Percentiles rank a stretch among this genome's conserved stretches.
These are phyloP conservation scores for Xylariales sp. DNA, from an alignment of 2,329 filamentous ascomycete species.

Conservation along the genomic window DNA sequence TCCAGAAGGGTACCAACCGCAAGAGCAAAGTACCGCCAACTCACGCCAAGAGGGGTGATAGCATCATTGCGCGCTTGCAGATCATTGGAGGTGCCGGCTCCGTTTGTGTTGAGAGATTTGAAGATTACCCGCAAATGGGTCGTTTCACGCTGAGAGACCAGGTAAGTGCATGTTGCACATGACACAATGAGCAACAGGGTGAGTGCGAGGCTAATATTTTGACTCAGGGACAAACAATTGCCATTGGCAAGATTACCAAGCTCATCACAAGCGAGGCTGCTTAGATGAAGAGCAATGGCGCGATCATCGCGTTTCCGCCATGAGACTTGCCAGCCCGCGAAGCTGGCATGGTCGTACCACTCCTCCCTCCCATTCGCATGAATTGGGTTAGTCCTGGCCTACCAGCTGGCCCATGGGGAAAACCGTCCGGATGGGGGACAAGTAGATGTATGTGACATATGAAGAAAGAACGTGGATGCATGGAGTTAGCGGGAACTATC, in stretches of 20 bases:
- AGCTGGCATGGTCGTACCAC: too few relatives aligned
- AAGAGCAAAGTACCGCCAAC: slow-evolving; percentile 92
- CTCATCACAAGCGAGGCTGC: slow-evolving; percentile 48
- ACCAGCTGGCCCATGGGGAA: too few relatives aligned
- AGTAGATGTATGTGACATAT: not conserved
- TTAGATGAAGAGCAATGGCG: slow-evolving; percentile 14
- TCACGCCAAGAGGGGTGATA: slow-evolving; percentile 76
- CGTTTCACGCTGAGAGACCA: slow-evolving; percentile 87
- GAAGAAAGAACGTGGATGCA: too few relatives aligned
- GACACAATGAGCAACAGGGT: too few relatives aligned
- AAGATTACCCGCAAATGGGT: slow-evolving; percentile 92
- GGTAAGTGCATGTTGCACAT: slow-evolving; percentile 49
- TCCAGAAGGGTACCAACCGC: slow-evolving; percentile 89
- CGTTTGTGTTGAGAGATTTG: slow-evolving; percentile 91
- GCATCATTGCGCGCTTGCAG: slow-evolving; percentile 89
- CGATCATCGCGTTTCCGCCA: too few relatives aligned
- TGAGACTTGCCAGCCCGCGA: too few relatives aligned
- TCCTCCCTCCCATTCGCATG: too few relatives aligned
- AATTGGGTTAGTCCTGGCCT: too few relatives aligned
- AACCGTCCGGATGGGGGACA: slow-evolving; percentile 1
- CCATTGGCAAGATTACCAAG: slow-evolving; percentile 98
- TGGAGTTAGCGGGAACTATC: not conserved
- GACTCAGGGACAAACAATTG: slow-evolving; percentile 89
- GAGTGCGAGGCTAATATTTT: slow-evolving; percentile 17
- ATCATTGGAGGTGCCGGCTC: slow-evolving; percentile 79